phyloP scores from a whole-genome alignment of 208 protist genomes.

The Acanthamoeba quina region DNA sequence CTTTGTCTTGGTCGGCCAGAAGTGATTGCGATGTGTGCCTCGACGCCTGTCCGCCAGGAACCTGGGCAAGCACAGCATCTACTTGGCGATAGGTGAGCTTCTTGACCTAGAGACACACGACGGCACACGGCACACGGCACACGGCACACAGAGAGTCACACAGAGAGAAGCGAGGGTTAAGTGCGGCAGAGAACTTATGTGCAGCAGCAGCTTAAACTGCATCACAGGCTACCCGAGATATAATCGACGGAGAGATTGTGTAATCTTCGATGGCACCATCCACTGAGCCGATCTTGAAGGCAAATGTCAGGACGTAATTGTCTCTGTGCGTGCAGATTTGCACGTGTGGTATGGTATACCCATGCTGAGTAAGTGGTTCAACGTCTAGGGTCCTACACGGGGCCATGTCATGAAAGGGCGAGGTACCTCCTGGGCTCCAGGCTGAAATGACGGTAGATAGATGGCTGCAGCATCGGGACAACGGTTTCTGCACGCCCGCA shows the following conservation, averaged over 20 bases:
- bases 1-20: background rate
- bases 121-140: too few species aligned
- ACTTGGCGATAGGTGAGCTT: slow-evolving; percentile 27
- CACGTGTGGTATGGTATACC: too few species aligned
- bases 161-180: background rate
- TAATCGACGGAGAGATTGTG: background rate
- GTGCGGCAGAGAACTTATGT: too few species aligned
- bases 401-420: background rate
- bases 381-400: too few species aligned
- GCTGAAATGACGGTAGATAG: slow-evolving; percentile 22
- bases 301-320: slow-evolving; percentile 7
- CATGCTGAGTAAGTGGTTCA: too few species aligned
- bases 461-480: background rate
- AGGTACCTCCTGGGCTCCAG: background rate
- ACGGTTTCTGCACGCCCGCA: background rate
- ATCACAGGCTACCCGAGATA: background rate
- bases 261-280: background rate
- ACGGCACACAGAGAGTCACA: too few species aligned
- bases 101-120: background rate
- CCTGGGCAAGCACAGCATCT: background rate
- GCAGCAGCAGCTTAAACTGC: too few species aligned
- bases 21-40: background rate
- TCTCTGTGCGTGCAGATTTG: background rate
- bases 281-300: background rate
- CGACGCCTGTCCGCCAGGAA: background rate